phyloP scores from a whole-genome alignment of 805 yeast genomes.

The Blastobotrys terrestris region DNA sequence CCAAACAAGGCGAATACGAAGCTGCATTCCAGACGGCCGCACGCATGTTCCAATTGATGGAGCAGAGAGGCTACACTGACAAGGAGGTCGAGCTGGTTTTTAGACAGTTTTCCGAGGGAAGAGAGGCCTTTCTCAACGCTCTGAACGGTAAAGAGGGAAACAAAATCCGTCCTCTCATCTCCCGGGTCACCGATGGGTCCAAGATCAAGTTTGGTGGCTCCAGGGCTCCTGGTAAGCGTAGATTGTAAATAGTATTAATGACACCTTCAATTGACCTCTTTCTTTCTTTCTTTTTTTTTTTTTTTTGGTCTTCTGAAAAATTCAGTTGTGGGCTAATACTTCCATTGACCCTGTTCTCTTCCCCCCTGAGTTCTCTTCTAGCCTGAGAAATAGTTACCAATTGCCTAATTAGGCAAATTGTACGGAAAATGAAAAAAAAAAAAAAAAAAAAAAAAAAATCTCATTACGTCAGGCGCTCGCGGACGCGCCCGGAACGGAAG shows the following conservation, averaged over 20 bases:
- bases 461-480: neutral
- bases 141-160: conserved; percentile 85
- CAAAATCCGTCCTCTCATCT: conserved; percentile 56
- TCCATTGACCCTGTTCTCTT: too few species aligned
- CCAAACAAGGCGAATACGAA: conserved; percentile 88
- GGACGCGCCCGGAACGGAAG: neutral
- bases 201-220: conserved; percentile 89
- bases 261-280: neutral
- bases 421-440: neutral
- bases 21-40: conserved; percentile 83
- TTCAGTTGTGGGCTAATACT: too few species aligned
- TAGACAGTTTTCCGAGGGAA: conserved; percentile 81
- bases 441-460: too few species aligned
- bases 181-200: conserved; percentile 72
- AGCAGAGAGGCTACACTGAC: conserved; percentile 50
- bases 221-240: conserved; percentile 71
- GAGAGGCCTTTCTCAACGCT: conserved; percentile 80
- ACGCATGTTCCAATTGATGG: conserved; percentile 63
- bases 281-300: neutral
- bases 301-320: neutral
- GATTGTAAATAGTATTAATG: conserved; percentile 24
- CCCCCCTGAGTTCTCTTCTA: too few species aligned
- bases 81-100: conserved; percentile 70
- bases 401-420: neutral
- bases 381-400: too few species aligned